Conservation (phyloP, 1,139 yeast species). For the Blastobotrys buckinghamii region DNA sequence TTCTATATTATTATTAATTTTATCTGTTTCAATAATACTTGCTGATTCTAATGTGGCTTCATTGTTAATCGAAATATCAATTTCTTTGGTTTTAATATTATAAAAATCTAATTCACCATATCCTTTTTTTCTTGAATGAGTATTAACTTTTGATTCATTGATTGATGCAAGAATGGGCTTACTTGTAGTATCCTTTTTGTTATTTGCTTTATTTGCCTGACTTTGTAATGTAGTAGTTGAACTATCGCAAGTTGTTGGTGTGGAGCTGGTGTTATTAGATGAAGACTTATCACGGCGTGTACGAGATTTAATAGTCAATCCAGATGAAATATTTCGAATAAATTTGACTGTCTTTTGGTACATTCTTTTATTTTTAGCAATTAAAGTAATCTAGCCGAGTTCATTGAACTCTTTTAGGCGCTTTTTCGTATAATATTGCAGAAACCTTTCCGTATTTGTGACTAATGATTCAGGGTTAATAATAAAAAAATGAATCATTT, state of each 20-base stretch:
- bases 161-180: too few relatives aligned
- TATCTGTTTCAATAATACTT: not conserved
- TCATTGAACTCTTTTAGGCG: too few relatives aligned
- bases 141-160: too few relatives aligned
- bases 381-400: too few relatives aligned
- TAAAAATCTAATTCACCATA: not conserved
- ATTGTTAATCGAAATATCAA: not conserved
- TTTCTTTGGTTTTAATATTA: not conserved
- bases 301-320: not conserved
- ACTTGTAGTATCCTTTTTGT: not conserved
- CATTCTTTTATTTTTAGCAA: not conserved
- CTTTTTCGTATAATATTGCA: too few relatives aligned
- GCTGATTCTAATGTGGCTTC: not conserved
- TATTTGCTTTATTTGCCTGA: too few relatives aligned
- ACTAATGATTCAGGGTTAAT: too few relatives aligned
- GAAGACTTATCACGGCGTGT: not conserved
- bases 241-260: not conserved
- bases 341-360: conserved; percentile 1
- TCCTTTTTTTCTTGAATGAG: not conserved
- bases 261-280: not conserved
- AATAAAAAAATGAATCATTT: too few relatives aligned
- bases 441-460: too few relatives aligned
- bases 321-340: not conserved
- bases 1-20: not conserved
- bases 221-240: not conserved